Evolutionary conservation across 306 rosid genomes (phyloP), one percentile per base, ranked within the genome.

Genomic region (Adenanthera pavonina): DNA sequence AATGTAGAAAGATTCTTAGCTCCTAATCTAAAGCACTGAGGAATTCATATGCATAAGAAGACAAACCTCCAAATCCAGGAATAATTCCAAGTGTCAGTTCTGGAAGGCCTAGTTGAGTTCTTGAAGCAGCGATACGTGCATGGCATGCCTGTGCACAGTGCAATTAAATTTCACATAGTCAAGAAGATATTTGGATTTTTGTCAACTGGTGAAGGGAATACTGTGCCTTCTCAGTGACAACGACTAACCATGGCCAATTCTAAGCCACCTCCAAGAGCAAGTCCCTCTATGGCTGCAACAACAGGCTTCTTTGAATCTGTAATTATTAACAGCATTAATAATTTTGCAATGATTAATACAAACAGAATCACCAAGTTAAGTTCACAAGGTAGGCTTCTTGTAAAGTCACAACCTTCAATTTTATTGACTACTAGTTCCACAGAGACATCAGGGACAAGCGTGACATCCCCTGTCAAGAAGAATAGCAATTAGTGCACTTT

Each of bases 181-280:
- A 47, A n/a, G 65, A 49, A 60, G 75, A 73, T 19, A 68, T 46
- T 67, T 46, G 1, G 13, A 67, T 70, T 79, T 61, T 2, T 41
- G 47, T 34, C 10, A 33, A 34, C 13, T 60, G 16, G 68, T 40
- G 30, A 73, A 66, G 72, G 2, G 15, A 47, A 52, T 44, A 68
- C 0, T 43, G 16, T 34, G 25, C 43, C 35, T 59, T 62, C 83
- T 76, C 52, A 49, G 75, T 48, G 30, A 40, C 30, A 82, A 79
- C 69, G 61, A 89, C 98, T 82, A 82, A 96, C 99, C 97, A 96
- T 52, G 70, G 99, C 97, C 82, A 96, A 75, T 79, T 96, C 99
- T 83, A 96, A 88, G 80, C 99, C 99, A 82, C 99, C 99, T 79
- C 99, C 99, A 17, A 96, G 93, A 35, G 99, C 99, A 84, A 96